Evolutionary conservation across 768 basidiomycete genomes (phyloP).

Genomic region (Lactarius trivialis): DNA sequence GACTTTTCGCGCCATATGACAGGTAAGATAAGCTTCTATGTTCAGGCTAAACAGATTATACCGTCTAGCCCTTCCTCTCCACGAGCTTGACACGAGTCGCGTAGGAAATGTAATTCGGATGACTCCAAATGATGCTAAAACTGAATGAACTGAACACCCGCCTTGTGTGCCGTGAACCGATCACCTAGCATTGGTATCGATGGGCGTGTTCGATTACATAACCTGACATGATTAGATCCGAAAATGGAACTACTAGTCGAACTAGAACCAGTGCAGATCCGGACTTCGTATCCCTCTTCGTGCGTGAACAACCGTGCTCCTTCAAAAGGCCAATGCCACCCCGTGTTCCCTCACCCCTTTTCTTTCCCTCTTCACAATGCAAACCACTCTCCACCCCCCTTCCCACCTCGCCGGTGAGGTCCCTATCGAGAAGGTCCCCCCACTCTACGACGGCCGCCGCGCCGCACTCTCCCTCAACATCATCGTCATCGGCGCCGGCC

Average conservation of each 20-base stretch:
- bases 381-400: neutral
- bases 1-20: neutral
- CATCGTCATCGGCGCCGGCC: slow-evolving; percentile 37
- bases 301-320: too few relatives aligned
- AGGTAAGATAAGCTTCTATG: neutral
- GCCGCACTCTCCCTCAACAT: slow-evolving; percentile 33
- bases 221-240: too few relatives aligned
- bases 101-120: neutral
- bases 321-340: neutral
- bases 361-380: neutral
- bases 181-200: too few relatives aligned
- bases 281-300: too few relatives aligned
- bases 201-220: too few relatives aligned
- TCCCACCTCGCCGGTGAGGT: neutral
- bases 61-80: neutral
- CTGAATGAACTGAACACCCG: too few relatives aligned
- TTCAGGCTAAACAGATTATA: neutral
- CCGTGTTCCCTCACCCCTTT: neutral
- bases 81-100: neutral
- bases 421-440: slow-evolving; percentile 18
- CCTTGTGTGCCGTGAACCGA: too few relatives aligned
- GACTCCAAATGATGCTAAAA: too few relatives aligned
- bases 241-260: too few relatives aligned
- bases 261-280: too few relatives aligned
- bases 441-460: slow-evolving; percentile 29